Evolutionary conservation across 2,329 filamentous ascomycete genomes (phyloP), one percentile per base, ranked within the genome.

Genomic region (Trichoderma atrobrunneum): DNA sequence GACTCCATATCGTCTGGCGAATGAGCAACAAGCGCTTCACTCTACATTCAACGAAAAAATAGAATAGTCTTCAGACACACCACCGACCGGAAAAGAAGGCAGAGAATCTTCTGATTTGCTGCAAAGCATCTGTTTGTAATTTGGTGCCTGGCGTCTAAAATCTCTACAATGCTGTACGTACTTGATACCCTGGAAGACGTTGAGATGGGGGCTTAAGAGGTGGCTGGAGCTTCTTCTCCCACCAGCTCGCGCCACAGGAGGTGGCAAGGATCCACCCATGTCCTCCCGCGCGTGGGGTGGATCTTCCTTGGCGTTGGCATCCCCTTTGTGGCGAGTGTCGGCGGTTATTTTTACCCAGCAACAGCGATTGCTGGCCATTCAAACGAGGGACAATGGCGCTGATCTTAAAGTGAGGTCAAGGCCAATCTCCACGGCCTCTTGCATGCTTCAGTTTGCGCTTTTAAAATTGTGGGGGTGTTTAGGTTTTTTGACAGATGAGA

Each of bases 211-310:
- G 28, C 5, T 43, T 32, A 28, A 59, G 36, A 7, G 72, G 75
- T 76, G 76, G 76, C 76, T 77, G 73, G 72, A 76, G 74, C 75
- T 76, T 36, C 30, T 59, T 39, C n/a, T 26, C 26, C 72, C 57
- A 59, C 56, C 39, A 75, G 74, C 76, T 76, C 74, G 72, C 74
- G 76, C 76, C 75, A 77, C 76, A 76, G 71, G 73, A 75, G 73
- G 74, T 74, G 73, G 75, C 75, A 73, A 59, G 71, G 68, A 73
- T 68, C 72, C 72, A 71, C 68, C 69, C 57, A 62, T n/a, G 72
- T 59, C 21, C 30, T 66, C 54, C 68, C 61, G 68, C 61, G 72
- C 43, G 68, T 72, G 62, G 72, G 68, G 72, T 56, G 57, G 54
- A 62, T 71, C 67, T 70, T 70, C 28, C n/a, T 36, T 56, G 51